These are phyloP conservation scores for Dioszegia crocea DNA, from an alignment of 768 basidiomycete species.

Conservation along the genomic window DNA sequence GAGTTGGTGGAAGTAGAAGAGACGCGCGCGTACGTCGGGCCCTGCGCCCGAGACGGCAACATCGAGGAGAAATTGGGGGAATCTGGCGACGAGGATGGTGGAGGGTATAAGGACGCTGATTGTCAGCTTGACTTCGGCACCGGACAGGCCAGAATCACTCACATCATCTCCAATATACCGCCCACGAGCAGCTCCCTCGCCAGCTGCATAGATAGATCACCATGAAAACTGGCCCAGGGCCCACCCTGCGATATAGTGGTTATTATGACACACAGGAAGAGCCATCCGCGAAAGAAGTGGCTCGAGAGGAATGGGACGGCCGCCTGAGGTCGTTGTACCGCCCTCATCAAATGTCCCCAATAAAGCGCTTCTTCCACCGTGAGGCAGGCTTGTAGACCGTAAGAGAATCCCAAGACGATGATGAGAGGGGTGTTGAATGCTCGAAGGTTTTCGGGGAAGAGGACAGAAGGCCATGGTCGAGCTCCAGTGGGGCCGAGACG, in stretches of 20 bases:
- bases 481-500: conserved; percentile 11
- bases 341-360: conserved; percentile 30
- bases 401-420: conserved; percentile 20
- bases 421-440: conserved; percentile 17
- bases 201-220: conserved; percentile 11
- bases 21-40: conserved; percentile 27
- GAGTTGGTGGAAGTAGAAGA: conserved; percentile 31
- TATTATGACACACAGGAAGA: conserved; percentile 12
- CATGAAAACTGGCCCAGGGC: conserved; percentile 9
- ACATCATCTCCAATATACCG: conserved; percentile 23
- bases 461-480: conserved; percentile 15
- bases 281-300: conserved; percentile 27
- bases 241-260: conserved; percentile 1
- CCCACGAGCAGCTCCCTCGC: conserved; percentile 10
- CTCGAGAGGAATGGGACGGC: conserved; percentile 19
- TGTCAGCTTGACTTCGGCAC: too few relatives aligned
- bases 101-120: conserved; percentile 14
- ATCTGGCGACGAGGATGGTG: conserved; percentile 22
- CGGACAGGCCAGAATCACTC: not conserved
- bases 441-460: conserved; percentile 17
- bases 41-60: conserved; percentile 24
- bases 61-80: conserved; percentile 26
- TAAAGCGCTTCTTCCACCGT: conserved; percentile 33
- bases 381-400: conserved; percentile 20
- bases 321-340: conserved; percentile 26